Percentiles rank a stretch among this genome's conserved stretches.
Conservation (phyloP, 305 asterid species). For the Fraxinus floribunda region DNA sequence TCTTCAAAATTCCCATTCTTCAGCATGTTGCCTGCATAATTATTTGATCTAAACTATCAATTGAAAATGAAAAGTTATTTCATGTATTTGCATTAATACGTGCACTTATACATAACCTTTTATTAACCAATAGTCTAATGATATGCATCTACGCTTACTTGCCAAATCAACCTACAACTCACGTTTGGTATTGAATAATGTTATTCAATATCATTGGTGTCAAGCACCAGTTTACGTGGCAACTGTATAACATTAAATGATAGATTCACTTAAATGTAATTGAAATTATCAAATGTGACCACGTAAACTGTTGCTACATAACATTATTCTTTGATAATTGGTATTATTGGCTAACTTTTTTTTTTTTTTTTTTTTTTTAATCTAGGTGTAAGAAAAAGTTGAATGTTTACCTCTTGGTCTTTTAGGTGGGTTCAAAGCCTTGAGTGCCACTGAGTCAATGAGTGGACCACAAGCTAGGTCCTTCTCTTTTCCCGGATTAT, state of each 20-base stretch:
- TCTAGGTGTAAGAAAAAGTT: not conserved
- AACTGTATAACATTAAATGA: no score
- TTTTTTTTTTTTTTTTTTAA: no score
- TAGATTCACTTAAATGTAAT: no score
- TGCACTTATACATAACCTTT: not conserved
- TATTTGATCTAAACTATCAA: not conserved
- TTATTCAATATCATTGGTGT: no score
- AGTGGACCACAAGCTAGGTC: slow-evolving; percentile 66
- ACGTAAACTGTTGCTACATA: no score
- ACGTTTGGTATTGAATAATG: not conserved
- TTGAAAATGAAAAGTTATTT: not conserved
- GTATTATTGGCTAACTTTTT: not conserved
- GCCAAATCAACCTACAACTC: not conserved
- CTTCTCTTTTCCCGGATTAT: slow-evolving; percentile 59
- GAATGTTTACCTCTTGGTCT: slow-evolving; percentile 38
- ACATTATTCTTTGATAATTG: no score
- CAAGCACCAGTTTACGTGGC: no score
- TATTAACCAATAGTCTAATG: no score
- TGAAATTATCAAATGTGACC: no score
- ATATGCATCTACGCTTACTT: not conserved
- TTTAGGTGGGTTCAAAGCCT: slow-evolving; percentile 37
- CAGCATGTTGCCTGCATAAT: slow-evolving; percentile 60
- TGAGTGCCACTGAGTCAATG: slow-evolving; percentile 56
- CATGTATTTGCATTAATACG: no score
- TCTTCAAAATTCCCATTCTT: slow-evolving; percentile 87